Percentiles rank a stretch among this genome's conserved stretches.
Evolutionary conservation across 2,329 filamentous ascomycete species (phyloP).

Genomic region (Talaromyces sp.): DNA sequence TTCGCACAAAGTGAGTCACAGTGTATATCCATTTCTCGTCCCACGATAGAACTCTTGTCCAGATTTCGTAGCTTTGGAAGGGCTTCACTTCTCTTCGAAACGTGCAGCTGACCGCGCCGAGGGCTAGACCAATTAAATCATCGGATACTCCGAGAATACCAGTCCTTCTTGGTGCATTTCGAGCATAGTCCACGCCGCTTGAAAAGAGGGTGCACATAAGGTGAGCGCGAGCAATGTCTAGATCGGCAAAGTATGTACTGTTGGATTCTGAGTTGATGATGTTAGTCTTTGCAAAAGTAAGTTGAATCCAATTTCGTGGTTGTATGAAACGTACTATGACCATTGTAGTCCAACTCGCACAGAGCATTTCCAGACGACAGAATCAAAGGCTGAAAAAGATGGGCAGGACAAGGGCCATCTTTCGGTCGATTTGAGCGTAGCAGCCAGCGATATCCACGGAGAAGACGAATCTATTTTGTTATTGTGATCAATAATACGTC

Average conservation of each 20-base stretch:
- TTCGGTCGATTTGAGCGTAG: constrained; percentile 15
- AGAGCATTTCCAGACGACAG: constrained; percentile 15
- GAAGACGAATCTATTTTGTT: constrained; percentile 12
- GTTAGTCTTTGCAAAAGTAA: not conserved
- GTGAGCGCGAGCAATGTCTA: constrained; percentile 49
- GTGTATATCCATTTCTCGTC: constrained; percentile 31
- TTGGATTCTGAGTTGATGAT: constrained; percentile 39
- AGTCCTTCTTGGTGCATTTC: constrained; percentile 13
- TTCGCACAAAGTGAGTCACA: constrained; percentile 26
- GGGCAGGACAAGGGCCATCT: constrained; percentile 10
- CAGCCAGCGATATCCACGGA: constrained; percentile 16
- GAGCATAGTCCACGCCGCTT: constrained; percentile 15
- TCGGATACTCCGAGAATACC: constrained; percentile 15
- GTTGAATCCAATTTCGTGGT: not conserved
- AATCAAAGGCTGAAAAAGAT: constrained; percentile 17
- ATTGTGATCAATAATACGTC: not conserved
- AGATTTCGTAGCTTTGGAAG: constrained; percentile 23
- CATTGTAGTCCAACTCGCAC: constrained; percentile 18
- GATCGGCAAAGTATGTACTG: constrained; percentile 52
- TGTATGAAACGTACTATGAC: constrained; percentile 15
- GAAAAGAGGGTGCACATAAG: constrained; percentile 34
- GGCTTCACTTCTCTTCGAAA: constrained; percentile 23
- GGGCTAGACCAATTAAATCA: constrained; percentile 17
- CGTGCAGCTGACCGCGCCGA: constrained; percentile 20
- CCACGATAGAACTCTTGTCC: constrained; percentile 25